Evolutionary conservation across 495 filamentous ascomycete species (phyloP).

Genomic region (Diplogelasinospora grovesii): DNA sequence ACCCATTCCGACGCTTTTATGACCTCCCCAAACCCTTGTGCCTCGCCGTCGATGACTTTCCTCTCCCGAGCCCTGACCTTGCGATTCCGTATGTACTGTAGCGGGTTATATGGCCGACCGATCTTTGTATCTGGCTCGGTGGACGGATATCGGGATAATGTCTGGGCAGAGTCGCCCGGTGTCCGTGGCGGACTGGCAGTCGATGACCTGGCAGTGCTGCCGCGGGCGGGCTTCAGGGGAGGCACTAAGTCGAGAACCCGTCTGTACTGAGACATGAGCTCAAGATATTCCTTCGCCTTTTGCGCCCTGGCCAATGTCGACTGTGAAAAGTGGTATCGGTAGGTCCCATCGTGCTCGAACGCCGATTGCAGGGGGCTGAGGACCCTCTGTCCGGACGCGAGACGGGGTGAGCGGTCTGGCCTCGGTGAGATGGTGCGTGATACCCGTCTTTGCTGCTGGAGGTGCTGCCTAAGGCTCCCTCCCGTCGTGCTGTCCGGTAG

Average conservation of each 20-base stretch:
- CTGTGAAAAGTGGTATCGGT: constrained; percentile 61
- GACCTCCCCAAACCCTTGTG: constrained; percentile 70
- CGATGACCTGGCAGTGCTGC: constrained; percentile 18
- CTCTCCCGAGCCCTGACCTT: constrained; percentile 70
- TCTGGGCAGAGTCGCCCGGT: constrained; percentile 19
- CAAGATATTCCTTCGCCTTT: constrained; percentile 70
- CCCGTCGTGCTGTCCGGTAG: constrained; percentile 38
- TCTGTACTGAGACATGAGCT: constrained; percentile 73
- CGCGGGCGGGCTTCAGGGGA: constrained; percentile 50
- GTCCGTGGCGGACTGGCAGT: constrained; percentile 25
- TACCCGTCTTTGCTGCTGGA: constrained; percentile 55
- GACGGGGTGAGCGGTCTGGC: constrained; percentile 36
- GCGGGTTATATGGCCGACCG: constrained; percentile 71
- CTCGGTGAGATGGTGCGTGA: constrained; percentile 55
- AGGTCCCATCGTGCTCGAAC: constrained; percentile 32
- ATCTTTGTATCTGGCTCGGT: constrained; percentile 20
- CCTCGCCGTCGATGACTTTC: constrained; percentile 59
- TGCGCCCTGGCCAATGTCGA: constrained; percentile 73
- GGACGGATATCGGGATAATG: constrained; percentile 7
- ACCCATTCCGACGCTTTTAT: constrained; percentile 67
- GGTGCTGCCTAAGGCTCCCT: constrained; percentile 55
- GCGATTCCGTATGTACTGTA: constrained; percentile 82
- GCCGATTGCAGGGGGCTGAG: constrained; percentile 38
- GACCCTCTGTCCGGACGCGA: constrained; percentile 24
- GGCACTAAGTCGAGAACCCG: constrained; percentile 68